These are phyloP conservation scores for Globisporangium nodosum DNA, from an alignment of 352 stramenopile species.

Conservation along the genomic window DNA sequence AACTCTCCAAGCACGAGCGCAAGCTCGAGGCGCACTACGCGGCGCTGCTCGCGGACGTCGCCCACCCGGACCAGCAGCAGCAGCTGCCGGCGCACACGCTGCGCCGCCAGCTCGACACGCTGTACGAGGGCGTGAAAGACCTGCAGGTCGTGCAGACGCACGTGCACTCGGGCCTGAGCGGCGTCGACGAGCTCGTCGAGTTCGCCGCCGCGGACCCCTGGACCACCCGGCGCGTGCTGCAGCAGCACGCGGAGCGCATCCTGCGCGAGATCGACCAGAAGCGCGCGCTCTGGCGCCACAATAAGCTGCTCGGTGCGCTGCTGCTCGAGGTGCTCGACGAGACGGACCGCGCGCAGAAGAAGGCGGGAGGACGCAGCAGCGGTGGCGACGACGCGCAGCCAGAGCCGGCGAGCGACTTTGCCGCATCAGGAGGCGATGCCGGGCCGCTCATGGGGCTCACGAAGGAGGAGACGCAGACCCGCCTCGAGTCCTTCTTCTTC, in stretches of 20 bases:
- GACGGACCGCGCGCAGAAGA: slow-evolving; percentile 15
- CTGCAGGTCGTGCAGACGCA: slow-evolving; percentile 38
- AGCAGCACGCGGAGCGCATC: slow-evolving; percentile 23
- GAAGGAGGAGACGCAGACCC: slow-evolving; percentile 29
- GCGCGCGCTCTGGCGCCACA: slow-evolving; percentile 44
- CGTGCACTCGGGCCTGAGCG: slow-evolving; percentile 27
- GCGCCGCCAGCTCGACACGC: slow-evolving; percentile 20
- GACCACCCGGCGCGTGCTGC: slow-evolving; percentile 20
- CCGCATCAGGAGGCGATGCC: slow-evolving; percentile 4
- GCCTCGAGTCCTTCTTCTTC: slow-evolving; percentile 42
- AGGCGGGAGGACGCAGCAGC: slow-evolving; percentile 11
- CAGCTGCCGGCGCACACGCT: background rate
- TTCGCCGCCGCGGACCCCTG: slow-evolving; percentile 27
- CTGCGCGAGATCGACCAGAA: slow-evolving; percentile 29
- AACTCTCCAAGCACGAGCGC: slow-evolving; percentile 37
- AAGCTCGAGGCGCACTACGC: slow-evolving; percentile 36
- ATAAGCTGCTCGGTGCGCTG: slow-evolving; percentile 41
- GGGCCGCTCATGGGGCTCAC: slow-evolving; percentile 23
- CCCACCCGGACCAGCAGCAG: background rate
- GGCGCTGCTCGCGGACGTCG: slow-evolving; percentile 17
- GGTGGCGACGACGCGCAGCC: background rate
- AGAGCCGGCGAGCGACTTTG: slow-evolving; percentile 4
- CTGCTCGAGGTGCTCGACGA: slow-evolving; percentile 33
- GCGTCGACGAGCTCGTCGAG: slow-evolving; percentile 28
- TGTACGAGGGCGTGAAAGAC: slow-evolving; percentile 37